Base-by-base conservation (phyloP, 768 basidiomycete species). In the Mycena pura region DNA sequence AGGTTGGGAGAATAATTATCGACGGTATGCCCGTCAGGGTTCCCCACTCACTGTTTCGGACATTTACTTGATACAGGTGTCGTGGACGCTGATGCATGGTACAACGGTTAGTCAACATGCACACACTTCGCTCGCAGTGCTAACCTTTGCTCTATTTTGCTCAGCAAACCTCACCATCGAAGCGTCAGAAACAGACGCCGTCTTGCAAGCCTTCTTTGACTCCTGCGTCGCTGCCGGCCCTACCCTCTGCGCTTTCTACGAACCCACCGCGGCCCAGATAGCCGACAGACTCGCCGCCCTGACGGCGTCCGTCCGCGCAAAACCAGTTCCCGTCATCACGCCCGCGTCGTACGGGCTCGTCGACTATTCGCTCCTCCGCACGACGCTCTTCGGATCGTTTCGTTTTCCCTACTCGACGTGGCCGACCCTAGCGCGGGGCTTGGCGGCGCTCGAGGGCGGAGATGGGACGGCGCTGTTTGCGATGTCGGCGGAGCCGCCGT, bases 1-100 rank as follows among this genome's bases (percentile, higher is more conserved):
- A 74, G 29, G 67, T 78, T 3, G 74, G 69, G 15, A 70, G 77
- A 14, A 56, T 78, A 6, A 48, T 77, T 19, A 66, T 77, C n/a
- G 77, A 78, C 49, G 78, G 75, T 56, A 46, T 5, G 43, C 19
- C n/a, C 8, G 27, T 14, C 24, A 38, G n/a, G n/a, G n/a, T 38
- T 22, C 13, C 32, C 15, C 14, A 49, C 24, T 7, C 6, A 11
- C n/a, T n/a, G 31, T 4, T 25, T 27, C 13, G 24, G 36, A 14
- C 11, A 15, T 27, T 17, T 22, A 46, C n/a, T 24, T 13, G 5
- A 11, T 22, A 19, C 17, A 62, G 61, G 61, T 22, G 69, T 71
- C 22, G 19, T 57, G 3, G 67, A 73, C 46, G 43, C 55, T 3
- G 58, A 69, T 24, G 64, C 63, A 40, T 73, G 70, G 53, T 72